Evolutionary conservation across 2,329 filamentous ascomycete species (phyloP).

Genomic region (Colletotrichum cordylinicola): DNA sequence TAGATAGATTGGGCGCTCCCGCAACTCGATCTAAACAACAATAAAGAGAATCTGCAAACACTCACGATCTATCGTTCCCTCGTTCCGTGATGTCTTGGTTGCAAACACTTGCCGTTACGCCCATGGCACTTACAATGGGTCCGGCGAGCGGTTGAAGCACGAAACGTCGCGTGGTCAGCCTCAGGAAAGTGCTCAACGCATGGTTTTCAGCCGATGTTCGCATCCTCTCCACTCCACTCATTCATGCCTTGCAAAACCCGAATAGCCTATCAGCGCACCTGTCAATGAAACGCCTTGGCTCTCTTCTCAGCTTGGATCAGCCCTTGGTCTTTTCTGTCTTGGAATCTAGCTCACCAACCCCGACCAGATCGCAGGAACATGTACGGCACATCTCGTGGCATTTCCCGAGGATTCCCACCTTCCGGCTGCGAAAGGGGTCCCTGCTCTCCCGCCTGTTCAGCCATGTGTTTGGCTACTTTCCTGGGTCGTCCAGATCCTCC

Average conservation of each 20-base stretch:
- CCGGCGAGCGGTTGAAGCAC: background rate
- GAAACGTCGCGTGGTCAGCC: constrained; percentile 7
- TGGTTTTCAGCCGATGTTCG: background rate
- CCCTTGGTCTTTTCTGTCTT: background rate
- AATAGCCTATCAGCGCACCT: background rate
- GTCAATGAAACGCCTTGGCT: background rate
- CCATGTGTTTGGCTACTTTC: background rate
- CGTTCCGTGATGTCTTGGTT: background rate
- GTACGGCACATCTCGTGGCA: background rate
- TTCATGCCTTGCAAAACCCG: background rate
- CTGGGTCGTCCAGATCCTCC: background rate
- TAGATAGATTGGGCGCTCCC: constrained; percentile 18
- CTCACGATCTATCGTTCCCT: background rate
- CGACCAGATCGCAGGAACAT: background rate
- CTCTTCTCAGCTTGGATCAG: background rate
- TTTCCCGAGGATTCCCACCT: background rate
- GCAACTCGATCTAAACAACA: constrained; percentile 13
- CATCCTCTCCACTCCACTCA: background rate
- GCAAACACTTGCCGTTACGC: background rate
- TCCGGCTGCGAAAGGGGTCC: background rate
- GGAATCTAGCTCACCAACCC: background rate
- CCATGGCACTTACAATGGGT: background rate
- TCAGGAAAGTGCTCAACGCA: background rate
- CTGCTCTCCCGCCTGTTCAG: background rate
- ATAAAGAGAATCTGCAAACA: background rate